Base-by-base conservation (phyloP, 495 filamentous ascomycete species). In the Apodospora peruviana region DNA sequence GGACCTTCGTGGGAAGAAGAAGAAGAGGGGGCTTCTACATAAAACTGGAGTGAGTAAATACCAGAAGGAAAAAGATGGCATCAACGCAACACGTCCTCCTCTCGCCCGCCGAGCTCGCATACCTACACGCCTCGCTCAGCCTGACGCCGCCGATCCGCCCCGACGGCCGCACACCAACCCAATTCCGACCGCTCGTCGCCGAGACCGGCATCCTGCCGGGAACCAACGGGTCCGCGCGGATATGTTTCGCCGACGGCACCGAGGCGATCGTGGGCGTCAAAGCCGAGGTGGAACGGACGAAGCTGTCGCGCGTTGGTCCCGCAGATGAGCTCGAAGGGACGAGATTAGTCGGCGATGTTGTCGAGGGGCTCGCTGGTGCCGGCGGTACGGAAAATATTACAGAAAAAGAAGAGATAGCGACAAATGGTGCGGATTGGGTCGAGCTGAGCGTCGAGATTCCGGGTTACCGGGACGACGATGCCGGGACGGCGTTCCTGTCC, bases 251-350 rank as follows among this genome's bases (percentile, higher is more conserved):
- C 11, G 93, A 97, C 62, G 94, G 94, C 37, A 91, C 87, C 2
- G 91, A 98, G 68, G 93, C 91, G 5, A 83, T 97, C 50, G 91
- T 95, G 18, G 93, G 93, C 25, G 84, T 96, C 41, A 97, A 97
- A 66, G 89, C 83, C 3, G 91, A 96, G 65, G 87, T 97, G 5
- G 88, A 96, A 70, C 80, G 76, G 65, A 86, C 83, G 9, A 58
- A 14, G 46, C 69, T 60, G 51, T 43, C 64, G 60, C 58, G 67
- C 37, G 59, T 65, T 37, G 48, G 57, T 50, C 45, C 48, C 43
- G 64, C 44, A 11, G 60, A 52, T 25, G 56, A 47, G 32, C 62
- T 59, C 14, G 60, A n/a, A n/a, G n/a, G 56, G 9, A 25, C 4
- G 8, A 16, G 24, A 21, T 14, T 29, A 12, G 43, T 58, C 29